These are phyloP conservation scores for Acaromyces ingoldii DNA, from an alignment of 1,284 basidiomycete species.

Conservation along the genomic window DNA sequence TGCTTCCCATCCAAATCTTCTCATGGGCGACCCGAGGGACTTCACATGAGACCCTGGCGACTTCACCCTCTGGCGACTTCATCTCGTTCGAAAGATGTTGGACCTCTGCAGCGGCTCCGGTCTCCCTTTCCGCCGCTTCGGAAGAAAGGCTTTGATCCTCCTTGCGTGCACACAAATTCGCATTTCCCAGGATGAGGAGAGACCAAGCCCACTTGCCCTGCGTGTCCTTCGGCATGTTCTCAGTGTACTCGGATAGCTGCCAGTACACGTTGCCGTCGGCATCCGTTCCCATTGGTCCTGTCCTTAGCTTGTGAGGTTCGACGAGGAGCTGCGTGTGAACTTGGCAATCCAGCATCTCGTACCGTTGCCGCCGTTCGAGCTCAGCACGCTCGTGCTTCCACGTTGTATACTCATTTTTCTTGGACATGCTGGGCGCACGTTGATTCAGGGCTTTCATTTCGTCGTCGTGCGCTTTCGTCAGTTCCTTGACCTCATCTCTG, in stretches of 20 bases:
- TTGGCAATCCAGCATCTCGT: slow-evolving; percentile 3
- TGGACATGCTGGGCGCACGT: slow-evolving; percentile 3
- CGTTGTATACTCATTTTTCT: neutral
- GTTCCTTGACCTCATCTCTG: slow-evolving; percentile 9
- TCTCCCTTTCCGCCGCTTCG: no score
- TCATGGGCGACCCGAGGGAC: no score
- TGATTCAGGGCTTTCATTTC: neutral
- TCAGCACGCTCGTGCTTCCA: slow-evolving; percentile 8
- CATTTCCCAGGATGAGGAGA: slow-evolving; percentile 21
- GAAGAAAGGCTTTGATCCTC: no score
- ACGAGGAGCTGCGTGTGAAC: neutral
- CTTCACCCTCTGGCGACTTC: no score
- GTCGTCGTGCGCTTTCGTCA: slow-evolving; percentile 7
- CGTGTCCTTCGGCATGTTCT: slow-evolving; percentile 28
- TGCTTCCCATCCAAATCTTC: no score
- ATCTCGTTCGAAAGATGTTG: no score
- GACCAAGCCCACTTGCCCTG: slow-evolving; percentile 32
- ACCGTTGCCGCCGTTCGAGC: neutral
- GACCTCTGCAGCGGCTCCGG: no score
- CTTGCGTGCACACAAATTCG: no score
- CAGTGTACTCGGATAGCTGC: slow-evolving; percentile 33
- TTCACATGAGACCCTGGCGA: no score
- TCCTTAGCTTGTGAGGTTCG: slow-evolving; percentile 15
- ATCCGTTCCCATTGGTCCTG: slow-evolving; percentile 26
- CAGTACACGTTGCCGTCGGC: slow-evolving; percentile 34